Conservation (phyloP, 2,329 filamentous ascomycete species). For the Fusarium palustre region DNA sequence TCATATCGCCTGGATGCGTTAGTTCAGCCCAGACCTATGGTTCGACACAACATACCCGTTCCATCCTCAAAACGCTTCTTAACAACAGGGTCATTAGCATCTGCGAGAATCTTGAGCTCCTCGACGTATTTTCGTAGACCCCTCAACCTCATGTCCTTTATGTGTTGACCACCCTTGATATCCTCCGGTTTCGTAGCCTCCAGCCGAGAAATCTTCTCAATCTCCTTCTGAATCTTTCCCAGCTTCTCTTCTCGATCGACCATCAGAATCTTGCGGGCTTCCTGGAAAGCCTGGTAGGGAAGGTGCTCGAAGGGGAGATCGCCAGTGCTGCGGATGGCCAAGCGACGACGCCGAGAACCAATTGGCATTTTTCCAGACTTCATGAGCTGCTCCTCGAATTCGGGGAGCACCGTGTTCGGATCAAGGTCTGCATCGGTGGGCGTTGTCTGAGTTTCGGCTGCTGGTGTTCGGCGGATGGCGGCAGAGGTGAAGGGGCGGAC, state of each 20-base stretch:
- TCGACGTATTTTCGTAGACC: constrained; percentile 80
- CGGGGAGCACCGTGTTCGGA: constrained; percentile 74
- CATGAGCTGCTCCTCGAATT: constrained; percentile 73
- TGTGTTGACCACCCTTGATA: constrained; percentile 70
- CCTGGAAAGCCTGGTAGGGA: constrained; percentile 98
- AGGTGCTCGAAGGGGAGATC: constrained; percentile 90
- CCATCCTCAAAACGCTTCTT: constrained; percentile 96
- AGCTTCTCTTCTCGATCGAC: constrained; percentile 87
- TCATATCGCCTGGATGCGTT: constrained; percentile 80
- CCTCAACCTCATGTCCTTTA: constrained; percentile 74
- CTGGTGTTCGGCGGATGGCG: constrained; percentile 44
- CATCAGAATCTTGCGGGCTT: constrained; percentile 85
- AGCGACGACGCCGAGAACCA: constrained; percentile 86
- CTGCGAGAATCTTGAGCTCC: constrained; percentile 85
- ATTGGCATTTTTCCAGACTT: constrained; percentile 77
- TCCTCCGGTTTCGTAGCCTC: constrained; percentile 68
- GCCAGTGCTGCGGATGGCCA: constrained; percentile 72
- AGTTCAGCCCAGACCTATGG: neutral
- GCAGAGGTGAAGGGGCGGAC: constrained; percentile 53
- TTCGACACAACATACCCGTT: constrained; percentile 66
- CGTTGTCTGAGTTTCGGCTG: constrained; percentile 47
- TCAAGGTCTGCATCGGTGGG: constrained; percentile 62
- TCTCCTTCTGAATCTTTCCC: constrained; percentile 74
- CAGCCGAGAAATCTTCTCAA: constrained; percentile 75
- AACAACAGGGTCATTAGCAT: constrained; percentile 94